phyloP scores from a whole-genome alignment of 78 protist genomes.

The Neovahlkampfia damariscottae region DNA sequence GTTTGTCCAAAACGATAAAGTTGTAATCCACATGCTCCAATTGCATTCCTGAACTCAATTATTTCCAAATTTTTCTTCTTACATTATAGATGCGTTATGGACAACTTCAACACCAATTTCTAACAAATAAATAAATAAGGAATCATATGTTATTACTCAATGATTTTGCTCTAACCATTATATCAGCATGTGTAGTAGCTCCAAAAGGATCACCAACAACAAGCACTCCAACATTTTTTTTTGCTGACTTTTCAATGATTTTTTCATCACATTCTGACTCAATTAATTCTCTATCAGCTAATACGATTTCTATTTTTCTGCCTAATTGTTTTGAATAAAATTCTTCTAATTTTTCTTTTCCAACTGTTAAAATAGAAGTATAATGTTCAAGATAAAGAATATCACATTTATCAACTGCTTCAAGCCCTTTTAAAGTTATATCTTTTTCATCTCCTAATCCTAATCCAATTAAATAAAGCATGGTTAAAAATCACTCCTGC shows the following conservation, averaged over 20 bases:
- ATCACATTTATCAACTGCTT: slow-evolving; percentile 55
- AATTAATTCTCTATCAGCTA: slow-evolving; percentile 90
- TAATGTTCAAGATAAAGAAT: slow-evolving; percentile 87
- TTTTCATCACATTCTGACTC: slow-evolving; percentile 78
- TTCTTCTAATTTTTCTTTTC: background rate
- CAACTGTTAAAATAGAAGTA: slow-evolving; percentile 79
- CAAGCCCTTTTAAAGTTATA: slow-evolving; percentile 95
- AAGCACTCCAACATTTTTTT: slow-evolving; percentile 70
- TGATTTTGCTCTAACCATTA: slow-evolving; percentile 68
- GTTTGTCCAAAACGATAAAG: slow-evolving; percentile 93
- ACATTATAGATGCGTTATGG: slow-evolving; percentile 98
- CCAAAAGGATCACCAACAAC: slow-evolving; percentile 98
- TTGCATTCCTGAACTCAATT: too few relatives aligned
- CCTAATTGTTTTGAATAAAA: slow-evolving; percentile 29
- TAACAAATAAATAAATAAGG: too few relatives aligned
- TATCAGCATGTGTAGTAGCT: slow-evolving; percentile 96
- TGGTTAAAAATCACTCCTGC: too few relatives aligned
- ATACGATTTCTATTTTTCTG: slow-evolving; percentile 39
- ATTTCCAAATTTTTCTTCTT: too few relatives aligned
- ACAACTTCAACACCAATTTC: slow-evolving; percentile 59
- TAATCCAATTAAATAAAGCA: slow-evolving; percentile 87
- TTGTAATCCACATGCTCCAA: slow-evolving; percentile 94
- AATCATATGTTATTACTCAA: slow-evolving; percentile 19
- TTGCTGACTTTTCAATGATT: slow-evolving; percentile 45
- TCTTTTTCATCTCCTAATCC: slow-evolving; percentile 96